phyloP scores from a whole-genome alignment of 2,329 filamentous ascomycete genomes.

The Didymella exigua region DNA sequence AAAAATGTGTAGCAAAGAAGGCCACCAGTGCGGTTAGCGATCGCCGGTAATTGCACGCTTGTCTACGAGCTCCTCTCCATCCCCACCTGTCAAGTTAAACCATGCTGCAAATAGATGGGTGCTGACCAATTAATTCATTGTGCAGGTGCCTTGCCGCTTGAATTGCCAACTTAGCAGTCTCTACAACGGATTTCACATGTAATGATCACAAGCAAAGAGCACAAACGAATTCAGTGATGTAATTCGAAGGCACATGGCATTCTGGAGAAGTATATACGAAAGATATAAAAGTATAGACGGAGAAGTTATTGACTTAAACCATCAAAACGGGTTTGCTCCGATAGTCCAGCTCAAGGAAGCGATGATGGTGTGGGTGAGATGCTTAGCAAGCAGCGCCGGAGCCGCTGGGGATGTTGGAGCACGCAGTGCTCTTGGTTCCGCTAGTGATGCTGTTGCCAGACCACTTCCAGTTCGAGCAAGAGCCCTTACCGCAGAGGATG shows the following conservation, averaged over 20 bases:
- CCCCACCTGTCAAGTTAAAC: no score
- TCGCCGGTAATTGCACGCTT: neutral
- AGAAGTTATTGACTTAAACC: constrained; percentile 7
- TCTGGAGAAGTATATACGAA: constrained; percentile 10
- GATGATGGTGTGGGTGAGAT: neutral
- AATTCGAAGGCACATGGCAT: constrained; percentile 1
- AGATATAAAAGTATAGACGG: neutral
- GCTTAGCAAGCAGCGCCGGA: constrained; percentile 44
- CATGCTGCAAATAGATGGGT: no score
- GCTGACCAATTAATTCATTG: neutral
- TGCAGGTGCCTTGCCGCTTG: neutral
- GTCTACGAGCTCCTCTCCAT: neutral
- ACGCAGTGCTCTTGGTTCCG: constrained; percentile 46
- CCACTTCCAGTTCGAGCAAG: constrained; percentile 63
- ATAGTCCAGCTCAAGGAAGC: constrained; percentile 1
- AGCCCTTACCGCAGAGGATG: constrained; percentile 61
- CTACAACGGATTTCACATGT: no score
- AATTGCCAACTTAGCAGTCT: no score
- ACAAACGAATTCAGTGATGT: neutral
- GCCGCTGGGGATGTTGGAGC: constrained; percentile 40
- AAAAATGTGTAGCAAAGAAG: neutral
- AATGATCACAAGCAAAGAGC: neutral
- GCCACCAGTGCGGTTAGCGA: neutral
- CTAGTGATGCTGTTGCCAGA: constrained; percentile 48
- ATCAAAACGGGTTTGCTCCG: constrained; percentile 5